Conservation (phyloP, 2,329 filamentous ascomycete species). For the Furcasterigmium sp. region DNA sequence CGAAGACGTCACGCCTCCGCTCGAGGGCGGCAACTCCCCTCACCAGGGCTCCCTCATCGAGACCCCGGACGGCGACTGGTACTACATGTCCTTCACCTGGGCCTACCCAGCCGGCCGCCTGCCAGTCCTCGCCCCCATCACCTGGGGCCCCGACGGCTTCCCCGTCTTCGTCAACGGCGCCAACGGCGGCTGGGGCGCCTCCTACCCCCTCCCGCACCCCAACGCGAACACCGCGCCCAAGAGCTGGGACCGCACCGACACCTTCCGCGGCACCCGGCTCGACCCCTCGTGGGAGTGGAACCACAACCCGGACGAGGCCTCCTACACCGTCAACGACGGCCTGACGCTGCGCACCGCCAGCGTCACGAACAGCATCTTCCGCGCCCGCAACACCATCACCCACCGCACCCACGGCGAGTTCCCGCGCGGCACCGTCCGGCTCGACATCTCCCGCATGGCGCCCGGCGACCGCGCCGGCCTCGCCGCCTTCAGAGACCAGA, state of each 20-base stretch:
- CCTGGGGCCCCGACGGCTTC: constrained; percentile 46
- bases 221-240: constrained; percentile 7
- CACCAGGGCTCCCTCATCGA: constrained; percentile 54
- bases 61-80: constrained; percentile 48
- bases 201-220: constrained; percentile 32
- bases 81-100: constrained; percentile 53
- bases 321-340: constrained; percentile 37
- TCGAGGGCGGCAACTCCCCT: constrained; percentile 37
- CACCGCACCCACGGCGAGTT: constrained; percentile 39
- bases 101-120: constrained; percentile 51
- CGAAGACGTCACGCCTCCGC: constrained; percentile 32
- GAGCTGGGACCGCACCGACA: constrained; percentile 33
- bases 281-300: constrained; percentile 54
- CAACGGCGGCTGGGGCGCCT: constrained; percentile 40
- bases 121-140: constrained; percentile 51
- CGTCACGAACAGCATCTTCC: constrained; percentile 44
- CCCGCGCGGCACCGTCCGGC: constrained; percentile 39
- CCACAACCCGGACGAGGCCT: constrained; percentile 49
- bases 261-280: constrained; percentile 36
- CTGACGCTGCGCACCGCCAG: constrained; percentile 43
- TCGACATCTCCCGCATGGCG: constrained; percentile 42
- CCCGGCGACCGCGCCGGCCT: constrained; percentile 48
- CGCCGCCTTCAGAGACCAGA: constrained; percentile 46
- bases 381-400: constrained; percentile 41
- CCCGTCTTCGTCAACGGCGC: constrained; percentile 34